Evolutionary conservation across 2,329 filamentous ascomycete species (phyloP), one percentile per base, ranked within the genome.

Genomic region (Talaromyces atroroseus): DNA sequence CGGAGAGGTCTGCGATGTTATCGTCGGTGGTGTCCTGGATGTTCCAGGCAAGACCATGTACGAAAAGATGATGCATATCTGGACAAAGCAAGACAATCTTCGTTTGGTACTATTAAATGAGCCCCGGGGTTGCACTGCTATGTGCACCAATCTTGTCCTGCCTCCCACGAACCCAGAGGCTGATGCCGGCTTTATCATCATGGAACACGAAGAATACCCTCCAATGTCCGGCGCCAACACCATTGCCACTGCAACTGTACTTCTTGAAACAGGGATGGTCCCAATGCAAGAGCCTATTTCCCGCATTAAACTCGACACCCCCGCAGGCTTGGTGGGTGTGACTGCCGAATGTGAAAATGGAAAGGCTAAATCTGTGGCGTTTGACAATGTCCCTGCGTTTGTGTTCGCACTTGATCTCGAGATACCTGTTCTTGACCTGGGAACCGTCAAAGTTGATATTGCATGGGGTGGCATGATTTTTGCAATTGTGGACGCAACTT

Each of bases 391-490:
- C 0, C 71, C 77, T 0, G 60, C 73, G 0, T 79, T 78, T 60
- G 75, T 74, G 3, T 70, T 67, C 38, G 66, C 62, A 5, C 64
- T 79, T 1, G 75, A 76, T 59, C 59, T 69, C 23, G 61, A 66
- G 49, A 66, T 78, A 14, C 57, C 71, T 0, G 74, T 79, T 0
- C 74, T 73, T 0, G 76, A 70, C 0, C 20, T 79, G 0, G 76
- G 76, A 0, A 64, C 55, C 4, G 60, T 78, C 2, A 59, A 52
- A 0, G 72, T 78, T 2, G 76, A 80, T 53, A 66, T 80, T 49
- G 76, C 74, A 14, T 79, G 72, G 65, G 77, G 77, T 6, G 77
- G 77, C 1, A 77, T 76, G 76, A 69, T 71, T 59, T 80, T 74
- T 54, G 72, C 65, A 2, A 49, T 79, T 8, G 74, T 78, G 0